Evolutionary conservation across 73 alveolate genomes (phyloP).

Genomic region (Paramecium primaurelia): DNA sequence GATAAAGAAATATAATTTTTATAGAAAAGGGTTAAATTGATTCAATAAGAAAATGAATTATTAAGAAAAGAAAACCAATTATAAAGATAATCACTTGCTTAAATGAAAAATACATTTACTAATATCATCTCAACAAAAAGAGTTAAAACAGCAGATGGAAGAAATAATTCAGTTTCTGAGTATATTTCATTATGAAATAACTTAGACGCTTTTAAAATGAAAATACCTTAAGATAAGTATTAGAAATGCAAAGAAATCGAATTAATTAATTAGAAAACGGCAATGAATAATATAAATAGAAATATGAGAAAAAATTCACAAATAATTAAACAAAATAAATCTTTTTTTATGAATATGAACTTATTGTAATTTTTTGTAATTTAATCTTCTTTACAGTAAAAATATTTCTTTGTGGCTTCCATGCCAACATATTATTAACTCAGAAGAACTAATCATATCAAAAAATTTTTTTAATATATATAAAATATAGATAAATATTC

Average conservation of each 20-base stretch:
- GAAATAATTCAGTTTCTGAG: not conserved
- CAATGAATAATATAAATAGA: not conserved
- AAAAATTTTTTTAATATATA: too few relatives aligned
- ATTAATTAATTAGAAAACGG: conserved; percentile 3
- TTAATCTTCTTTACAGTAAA: too few relatives aligned
- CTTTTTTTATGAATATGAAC: too few relatives aligned
- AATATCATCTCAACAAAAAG: conserved; percentile 18
- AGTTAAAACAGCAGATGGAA: conserved; percentile 1
- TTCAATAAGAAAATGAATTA: not conserved
- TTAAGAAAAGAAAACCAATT: not conserved
- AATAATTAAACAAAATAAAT: too few relatives aligned
- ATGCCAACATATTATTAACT: too few relatives aligned
- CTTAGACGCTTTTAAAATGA: conserved; percentile 42
- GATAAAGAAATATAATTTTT: not conserved
- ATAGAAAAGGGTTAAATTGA: not conserved
- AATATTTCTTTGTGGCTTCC: too few relatives aligned
- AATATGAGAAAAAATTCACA: not conserved
- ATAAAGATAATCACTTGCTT: not conserved
- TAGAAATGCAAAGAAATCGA: conserved; percentile 3
- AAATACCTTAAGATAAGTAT: conserved; percentile 5
- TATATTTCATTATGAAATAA: not conserved
- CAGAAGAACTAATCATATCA: too few relatives aligned
- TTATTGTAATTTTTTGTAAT: too few relatives aligned
- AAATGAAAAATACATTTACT: not conserved
- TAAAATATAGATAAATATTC: too few relatives aligned